Base-by-base conservation (phyloP, 169 alveolate species). In the Plasmodium berghei region DNA sequence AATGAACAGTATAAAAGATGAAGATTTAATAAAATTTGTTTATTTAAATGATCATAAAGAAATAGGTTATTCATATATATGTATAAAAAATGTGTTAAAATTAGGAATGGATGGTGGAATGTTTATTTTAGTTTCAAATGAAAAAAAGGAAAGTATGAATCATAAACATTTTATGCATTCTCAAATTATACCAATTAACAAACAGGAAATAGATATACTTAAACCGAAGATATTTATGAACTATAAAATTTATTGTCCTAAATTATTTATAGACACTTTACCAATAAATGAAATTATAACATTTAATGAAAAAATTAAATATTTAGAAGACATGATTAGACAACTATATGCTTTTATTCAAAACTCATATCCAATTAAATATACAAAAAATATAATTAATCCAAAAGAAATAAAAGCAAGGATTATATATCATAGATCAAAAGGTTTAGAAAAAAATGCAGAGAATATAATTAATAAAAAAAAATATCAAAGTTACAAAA, bases 31-130 rank as follows among this genome's bases (percentile, higher is more conserved):
- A 22, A 70, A 86, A 24, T 71, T 86, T 70, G 24, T 64, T 48
- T 86, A 46, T 61, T 58, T 86, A n/a, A 86, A 59, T 20, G 71
- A 86, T 72, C 69, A 71, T 18, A 86, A 72, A 48, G 91, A 45
- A 70, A 46, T 86, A 14, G 91, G 91, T 1, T 86, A 18, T 54
- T 86, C 91, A 26, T 49, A 71, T 86, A 20, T 86, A 24, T 58
- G 87, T 72, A 49, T 86, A n/a, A 86, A 46, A 63, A 48, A 86
- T 48, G 26, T 86, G 28, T 52, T 86, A 61, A 24, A 22, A 18
- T 58, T 73, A 59, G 91, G 91, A 9, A 12, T 26, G 14, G 91
- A 86, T 40, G 87, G 91, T 45, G 87, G 91, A 1, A 45, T 86
- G 20, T 86, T 86, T 64, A 16, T 86, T 16, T 22, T 55, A 48